phyloP scores from a whole-genome alignment of 768 basidiomycete species.

The Psilocybe cyanescens region DNA sequence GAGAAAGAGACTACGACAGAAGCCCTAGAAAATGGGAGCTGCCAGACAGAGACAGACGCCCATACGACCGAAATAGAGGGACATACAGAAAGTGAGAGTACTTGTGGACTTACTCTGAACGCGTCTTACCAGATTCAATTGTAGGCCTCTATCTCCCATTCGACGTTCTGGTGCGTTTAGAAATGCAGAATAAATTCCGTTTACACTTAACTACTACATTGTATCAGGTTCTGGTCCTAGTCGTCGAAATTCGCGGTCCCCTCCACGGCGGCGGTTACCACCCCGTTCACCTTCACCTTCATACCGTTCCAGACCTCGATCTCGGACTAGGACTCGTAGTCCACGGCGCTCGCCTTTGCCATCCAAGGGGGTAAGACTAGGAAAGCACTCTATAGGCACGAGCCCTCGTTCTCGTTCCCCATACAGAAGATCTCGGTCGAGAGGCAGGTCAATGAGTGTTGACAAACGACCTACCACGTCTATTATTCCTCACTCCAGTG shows the following conservation, averaged over 20 bases:
- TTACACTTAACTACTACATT: slow-evolving; percentile 4
- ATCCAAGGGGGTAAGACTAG: slow-evolving; percentile 26
- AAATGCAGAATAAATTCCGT: background rate
- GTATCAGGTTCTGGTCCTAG: slow-evolving; percentile 12
- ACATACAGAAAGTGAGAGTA: slow-evolving; percentile 25
- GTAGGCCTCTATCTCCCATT: slow-evolving; percentile 15
- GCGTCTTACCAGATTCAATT: background rate
- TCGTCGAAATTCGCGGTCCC: slow-evolving; percentile 31
- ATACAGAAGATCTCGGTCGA: slow-evolving; percentile 18
- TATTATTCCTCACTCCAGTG: background rate
- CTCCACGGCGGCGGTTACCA: slow-evolving; percentile 24
- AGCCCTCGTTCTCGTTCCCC: slow-evolving; percentile 28
- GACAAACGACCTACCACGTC: slow-evolving; percentile 12
- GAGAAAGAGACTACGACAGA: slow-evolving; percentile 21
- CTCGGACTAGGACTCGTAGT: slow-evolving; percentile 29
- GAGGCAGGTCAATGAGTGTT: slow-evolving; percentile 22
- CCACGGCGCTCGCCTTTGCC: slow-evolving; percentile 25
- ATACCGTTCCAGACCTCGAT: slow-evolving; percentile 20
- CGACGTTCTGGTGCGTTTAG: slow-evolving; percentile 15
- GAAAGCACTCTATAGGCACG: slow-evolving; percentile 30
- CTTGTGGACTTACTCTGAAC: background rate
- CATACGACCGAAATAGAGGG: slow-evolving; percentile 28
- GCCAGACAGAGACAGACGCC: slow-evolving; percentile 28
- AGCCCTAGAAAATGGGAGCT: slow-evolving; percentile 25
- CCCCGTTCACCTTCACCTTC: slow-evolving; percentile 23